Evolutionary conservation across 2,329 filamentous ascomycete species (phyloP), one percentile per base, ranked within the genome.

Genomic region (Aspergillus thermomutatus): DNA sequence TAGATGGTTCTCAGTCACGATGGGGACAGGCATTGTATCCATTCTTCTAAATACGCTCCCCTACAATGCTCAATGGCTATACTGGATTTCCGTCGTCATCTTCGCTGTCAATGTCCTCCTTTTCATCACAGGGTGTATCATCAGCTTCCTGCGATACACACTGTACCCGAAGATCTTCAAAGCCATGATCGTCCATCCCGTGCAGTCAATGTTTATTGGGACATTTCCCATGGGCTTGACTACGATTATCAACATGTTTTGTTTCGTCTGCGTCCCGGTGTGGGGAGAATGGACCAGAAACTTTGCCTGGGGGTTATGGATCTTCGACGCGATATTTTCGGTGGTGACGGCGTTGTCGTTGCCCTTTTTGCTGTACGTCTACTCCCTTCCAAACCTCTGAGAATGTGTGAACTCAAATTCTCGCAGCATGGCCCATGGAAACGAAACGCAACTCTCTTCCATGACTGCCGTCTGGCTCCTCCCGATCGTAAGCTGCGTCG

Each of bases 191-290:
- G 74, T 77, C 2, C 85, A 91, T 66, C 86, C 85, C 0, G 81
- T 80, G 1, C 85, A 91, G 65, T 86, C 83, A 1, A 77, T 91
- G 53, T 91, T 90, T 62, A 73, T 91, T 3, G 87, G 83, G 0
- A 87, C 85, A 0, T 81, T 88, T 31, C 87, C 87, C 0, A 89
- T 90, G 84, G 86, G 81, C 0, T 81, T 90, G 56, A 83, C 85
- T 0, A 89, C 87, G 1, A 83, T 90, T 46, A 82, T 89, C 58
- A 85, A 86, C 59, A 85, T 87, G 80, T 82, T 85, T 68, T 77
- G 85, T 11, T 77, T 84, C 31, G 77, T 84, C 34, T 88, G 86
- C 68, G 76, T 81, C 7, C 81, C 81, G 0, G 75, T 73, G n/a
- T 89, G 84, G 86, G 86, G 84, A 1, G 63, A 76, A 14, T 83